Evolutionary conservation across 176 grass and related monocot genomes (phyloP).

Genomic region (Calamus simplicifolius): DNA sequence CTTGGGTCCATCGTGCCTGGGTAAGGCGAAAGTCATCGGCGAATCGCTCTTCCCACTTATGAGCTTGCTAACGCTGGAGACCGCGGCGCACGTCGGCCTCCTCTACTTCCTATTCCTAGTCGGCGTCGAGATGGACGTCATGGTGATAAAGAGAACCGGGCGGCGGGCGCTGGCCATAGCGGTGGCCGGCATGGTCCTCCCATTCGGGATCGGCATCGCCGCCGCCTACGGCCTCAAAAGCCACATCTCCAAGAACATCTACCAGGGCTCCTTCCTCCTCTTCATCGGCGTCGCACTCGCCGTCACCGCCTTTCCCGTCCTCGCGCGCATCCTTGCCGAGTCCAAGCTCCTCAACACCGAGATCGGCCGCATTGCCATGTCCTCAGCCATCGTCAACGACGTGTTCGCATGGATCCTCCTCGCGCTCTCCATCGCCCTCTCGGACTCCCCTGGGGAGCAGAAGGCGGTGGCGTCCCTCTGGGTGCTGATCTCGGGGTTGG

Average conservation of each 20-base stretch:
- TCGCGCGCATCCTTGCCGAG: conserved; percentile 55
- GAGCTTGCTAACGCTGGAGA: conserved; percentile 59
- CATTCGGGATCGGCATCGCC: conserved; percentile 34
- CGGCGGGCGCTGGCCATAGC: conserved; percentile 44
- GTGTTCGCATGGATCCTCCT: conserved; percentile 39
- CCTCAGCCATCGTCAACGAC: conserved; percentile 50
- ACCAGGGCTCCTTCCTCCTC: conserved; percentile 35
- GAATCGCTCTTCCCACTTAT: conserved; percentile 34
- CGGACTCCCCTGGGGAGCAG: not conserved
- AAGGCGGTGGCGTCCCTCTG: conserved; percentile 8
- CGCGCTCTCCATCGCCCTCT: conserved; percentile 34
- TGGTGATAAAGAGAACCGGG: conserved; percentile 18
- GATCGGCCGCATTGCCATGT: conserved; percentile 56
- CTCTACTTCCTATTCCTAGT: conserved; percentile 60
- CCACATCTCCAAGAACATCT: not conserved
- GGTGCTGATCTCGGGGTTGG: conserved; percentile 22
- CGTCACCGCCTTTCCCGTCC: conserved; percentile 60
- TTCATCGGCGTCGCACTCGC: conserved; percentile 56
- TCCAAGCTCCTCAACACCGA: conserved; percentile 61
- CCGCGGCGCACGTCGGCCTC: conserved; percentile 58
- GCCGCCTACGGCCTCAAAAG: conserved; percentile 12
- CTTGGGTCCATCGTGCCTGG: conserved; percentile 55
- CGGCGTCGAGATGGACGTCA: conserved; percentile 56
- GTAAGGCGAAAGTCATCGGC: conserved; percentile 30
- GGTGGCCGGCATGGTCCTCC: conserved; percentile 32